Evolutionary conservation across 2,329 filamentous ascomycete species (phyloP).

Genomic region (Colletotrichum melonis): DNA sequence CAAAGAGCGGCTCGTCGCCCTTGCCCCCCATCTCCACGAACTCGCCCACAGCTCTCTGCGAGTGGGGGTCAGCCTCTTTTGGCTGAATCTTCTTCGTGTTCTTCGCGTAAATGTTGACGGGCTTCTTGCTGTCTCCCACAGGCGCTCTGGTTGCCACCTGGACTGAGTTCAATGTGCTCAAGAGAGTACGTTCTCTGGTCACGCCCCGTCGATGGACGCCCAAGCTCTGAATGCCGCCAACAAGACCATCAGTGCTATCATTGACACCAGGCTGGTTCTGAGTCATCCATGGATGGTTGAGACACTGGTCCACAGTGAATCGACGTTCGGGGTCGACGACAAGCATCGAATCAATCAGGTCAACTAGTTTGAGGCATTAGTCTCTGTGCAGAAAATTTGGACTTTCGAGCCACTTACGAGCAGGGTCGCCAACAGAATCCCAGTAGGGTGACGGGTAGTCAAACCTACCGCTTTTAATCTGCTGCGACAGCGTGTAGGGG

Average conservation of each 20-base stretch:
- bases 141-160: conserved; percentile 61
- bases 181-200: conserved; percentile 83
- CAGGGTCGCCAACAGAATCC: conserved; percentile 88
- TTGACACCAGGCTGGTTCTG: conserved; percentile 69
- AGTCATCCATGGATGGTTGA: conserved; percentile 91
- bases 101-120: conserved; percentile 81
- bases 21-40: conserved; percentile 89
- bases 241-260: conserved; percentile 93
- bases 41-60: conserved; percentile 73
- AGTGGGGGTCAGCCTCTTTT: conserved; percentile 75
- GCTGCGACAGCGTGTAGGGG: conserved; percentile 87
- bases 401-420: conserved; percentile 60
- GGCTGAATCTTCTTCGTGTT: conserved; percentile 60
- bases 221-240: conserved; percentile 84
- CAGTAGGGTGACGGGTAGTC: conserved; percentile 98
- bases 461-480: conserved; percentile 89
- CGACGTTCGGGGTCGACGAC: conserved; percentile 86
- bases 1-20: conserved; percentile 84
- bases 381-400: no score
- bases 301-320: conserved; percentile 89
- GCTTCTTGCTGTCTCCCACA: conserved; percentile 54
- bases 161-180: conserved; percentile 85
- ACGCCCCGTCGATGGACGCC: conserved; percentile 87
- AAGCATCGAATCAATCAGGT: conserved; percentile 95
- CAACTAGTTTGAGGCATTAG: conserved; percentile 60